Percentiles rank a stretch among this genome's conserved stretches.
Evolutionary conservation across 1,284 basidiomycete species (phyloP).

Genomic region (Puccinia triticina): DNA sequence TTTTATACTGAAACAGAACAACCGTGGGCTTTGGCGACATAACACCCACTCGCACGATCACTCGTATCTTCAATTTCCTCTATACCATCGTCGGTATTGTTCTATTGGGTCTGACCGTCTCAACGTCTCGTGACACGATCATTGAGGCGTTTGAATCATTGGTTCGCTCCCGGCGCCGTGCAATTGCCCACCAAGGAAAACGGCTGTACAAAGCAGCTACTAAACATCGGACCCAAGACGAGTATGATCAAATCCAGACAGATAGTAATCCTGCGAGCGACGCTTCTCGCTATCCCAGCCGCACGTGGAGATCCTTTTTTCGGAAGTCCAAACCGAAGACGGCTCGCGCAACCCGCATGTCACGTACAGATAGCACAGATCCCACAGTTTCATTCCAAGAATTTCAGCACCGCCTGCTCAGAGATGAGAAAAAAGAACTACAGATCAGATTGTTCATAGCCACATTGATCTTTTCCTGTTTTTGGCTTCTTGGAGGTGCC

Average conservation of each 20-base stretch:
- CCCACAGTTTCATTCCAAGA: slow-evolving; percentile 5
- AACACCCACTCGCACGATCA: slow-evolving; percentile 29
- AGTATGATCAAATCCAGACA: slow-evolving; percentile 8
- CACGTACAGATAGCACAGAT: background rate
- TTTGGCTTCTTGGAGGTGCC: slow-evolving; percentile 48
- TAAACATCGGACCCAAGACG: slow-evolving; percentile 21
- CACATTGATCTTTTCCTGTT: slow-evolving; percentile 25
- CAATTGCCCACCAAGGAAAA: slow-evolving; percentile 24
- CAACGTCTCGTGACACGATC: slow-evolving; percentile 38
- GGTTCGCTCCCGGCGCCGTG: slow-evolving; percentile 13
- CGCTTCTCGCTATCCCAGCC: background rate
- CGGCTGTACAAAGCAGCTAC: slow-evolving; percentile 11
- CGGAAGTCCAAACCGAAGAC: background rate
- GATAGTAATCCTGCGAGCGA: background rate
- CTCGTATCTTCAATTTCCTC: slow-evolving; percentile 45
- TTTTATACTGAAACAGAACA: slow-evolving; percentile 17
- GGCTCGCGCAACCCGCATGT: background rate
- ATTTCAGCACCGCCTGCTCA: slow-evolving; percentile 15
- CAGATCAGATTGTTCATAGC: slow-evolving; percentile 32
- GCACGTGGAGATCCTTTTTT: background rate
- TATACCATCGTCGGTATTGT: slow-evolving; percentile 44
- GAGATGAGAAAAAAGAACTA: slow-evolving; percentile 39
- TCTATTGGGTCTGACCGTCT: slow-evolving; percentile 38
- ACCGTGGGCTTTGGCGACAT: slow-evolving; percentile 51
- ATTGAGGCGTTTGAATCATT: slow-evolving; percentile 42